Conservation (phyloP, 352 stramenopile species). For the Globisporangium alternatum region DNA sequence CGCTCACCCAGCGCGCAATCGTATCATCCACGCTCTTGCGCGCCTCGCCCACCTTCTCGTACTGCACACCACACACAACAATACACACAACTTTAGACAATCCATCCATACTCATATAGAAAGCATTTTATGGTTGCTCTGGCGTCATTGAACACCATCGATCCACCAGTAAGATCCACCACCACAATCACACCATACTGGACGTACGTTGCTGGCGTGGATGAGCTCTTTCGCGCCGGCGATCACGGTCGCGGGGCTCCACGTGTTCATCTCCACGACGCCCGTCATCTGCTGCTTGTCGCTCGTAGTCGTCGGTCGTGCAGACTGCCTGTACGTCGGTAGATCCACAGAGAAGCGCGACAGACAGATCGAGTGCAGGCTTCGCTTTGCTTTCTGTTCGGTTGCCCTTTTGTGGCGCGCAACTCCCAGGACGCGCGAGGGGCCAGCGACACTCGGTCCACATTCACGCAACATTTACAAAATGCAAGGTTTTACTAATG, state of each 20-base stretch:
- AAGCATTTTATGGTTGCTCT: background rate
- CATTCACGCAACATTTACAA: background rate
- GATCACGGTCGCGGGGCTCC: conserved; percentile 51
- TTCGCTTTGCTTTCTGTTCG: conserved; percentile 5
- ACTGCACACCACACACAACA: conserved; percentile 27
- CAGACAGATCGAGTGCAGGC: background rate
- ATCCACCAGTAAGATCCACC: background rate
- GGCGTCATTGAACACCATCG: background rate
- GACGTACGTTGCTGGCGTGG: conserved; percentile 74
- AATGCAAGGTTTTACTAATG: background rate
- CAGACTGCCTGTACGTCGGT: background rate
- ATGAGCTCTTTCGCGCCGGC: conserved; percentile 66
- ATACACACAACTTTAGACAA: background rate
- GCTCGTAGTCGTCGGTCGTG: background rate
- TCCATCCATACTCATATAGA: background rate
- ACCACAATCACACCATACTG: background rate
- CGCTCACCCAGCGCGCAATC: conserved; percentile 40
- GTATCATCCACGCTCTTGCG: conserved; percentile 47
- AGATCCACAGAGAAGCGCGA: background rate
- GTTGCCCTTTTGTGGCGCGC: conserved; percentile 5
- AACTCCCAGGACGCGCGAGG: no score
- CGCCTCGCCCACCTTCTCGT: conserved; percentile 65
- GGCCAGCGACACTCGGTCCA: background rate
- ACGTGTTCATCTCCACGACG: conserved; percentile 23
- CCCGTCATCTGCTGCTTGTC: conserved; percentile 2